Percentiles rank a stretch among this genome's conserved stretches.
Evolutionary conservation across 1,284 basidiomycete genomes (phyloP).

Genomic region (Cutaneotrichosporon sp.): DNA sequence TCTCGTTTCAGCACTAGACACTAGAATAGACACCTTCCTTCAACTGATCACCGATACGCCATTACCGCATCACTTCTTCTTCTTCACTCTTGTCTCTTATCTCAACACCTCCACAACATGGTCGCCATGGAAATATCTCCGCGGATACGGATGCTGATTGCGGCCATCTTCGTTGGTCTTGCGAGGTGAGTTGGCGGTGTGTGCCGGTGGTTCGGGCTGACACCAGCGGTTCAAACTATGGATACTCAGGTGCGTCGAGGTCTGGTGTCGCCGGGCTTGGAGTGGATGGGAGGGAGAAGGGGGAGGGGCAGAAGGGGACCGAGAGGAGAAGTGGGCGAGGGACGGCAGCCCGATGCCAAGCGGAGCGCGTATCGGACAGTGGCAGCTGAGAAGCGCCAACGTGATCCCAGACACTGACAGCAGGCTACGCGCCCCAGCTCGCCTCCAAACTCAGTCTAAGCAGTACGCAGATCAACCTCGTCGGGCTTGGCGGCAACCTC

Average conservation of each 20-base stretch:
- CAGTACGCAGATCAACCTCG: conserved; percentile 71
- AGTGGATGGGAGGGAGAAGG: not conserved
- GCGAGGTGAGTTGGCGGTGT: conserved; percentile 18
- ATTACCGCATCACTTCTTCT: not conserved
- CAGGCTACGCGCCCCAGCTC: conserved; percentile 78
- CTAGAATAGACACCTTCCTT: too few relatives aligned
- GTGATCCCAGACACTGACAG: conserved; percentile 7
- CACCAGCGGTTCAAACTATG: conserved; percentile 66
- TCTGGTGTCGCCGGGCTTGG: not conserved
- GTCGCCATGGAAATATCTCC: not conserved
- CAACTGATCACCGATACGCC: not conserved
- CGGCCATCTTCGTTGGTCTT: conserved; percentile 24
- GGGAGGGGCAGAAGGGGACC: too few relatives aligned
- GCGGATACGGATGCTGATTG: conserved; percentile 21
- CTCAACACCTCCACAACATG: not conserved
- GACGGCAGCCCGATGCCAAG: not conserved
- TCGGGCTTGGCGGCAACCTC: conserved; percentile 57
- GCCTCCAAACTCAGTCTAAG: conserved; percentile 66
- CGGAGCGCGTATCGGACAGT: not conserved
- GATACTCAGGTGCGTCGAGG: conserved; percentile 39
- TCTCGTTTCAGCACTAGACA: too few relatives aligned
- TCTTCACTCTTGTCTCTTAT: not conserved
- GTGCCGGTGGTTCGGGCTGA: not conserved
- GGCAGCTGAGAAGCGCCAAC: not conserved
- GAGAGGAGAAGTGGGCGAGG: not conserved